Evolutionary conservation across 2,329 filamentous ascomycete genomes (phyloP).

Genomic region (Colletotrichum scovillei): DNA sequence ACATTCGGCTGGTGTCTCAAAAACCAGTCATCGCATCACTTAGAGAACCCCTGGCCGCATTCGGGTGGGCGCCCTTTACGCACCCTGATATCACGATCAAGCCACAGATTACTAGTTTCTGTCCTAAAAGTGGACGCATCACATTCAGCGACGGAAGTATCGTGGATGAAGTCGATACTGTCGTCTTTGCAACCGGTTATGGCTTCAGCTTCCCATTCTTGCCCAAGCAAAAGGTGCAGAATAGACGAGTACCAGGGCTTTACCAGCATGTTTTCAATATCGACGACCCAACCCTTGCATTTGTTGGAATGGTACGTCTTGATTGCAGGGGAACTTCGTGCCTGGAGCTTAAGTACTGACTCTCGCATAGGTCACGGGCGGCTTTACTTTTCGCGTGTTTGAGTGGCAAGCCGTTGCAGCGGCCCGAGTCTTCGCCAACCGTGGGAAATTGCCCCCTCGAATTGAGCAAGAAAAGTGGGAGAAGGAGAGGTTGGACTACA

Average conservation of each 20-base stretch:
- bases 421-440: neutral
- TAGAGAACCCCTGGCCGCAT: neutral
- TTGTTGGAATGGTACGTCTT: neutral
- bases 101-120: neutral
- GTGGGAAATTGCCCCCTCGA: neutral
- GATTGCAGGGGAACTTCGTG: no score
- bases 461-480: neutral
- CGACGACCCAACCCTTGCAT: neutral
- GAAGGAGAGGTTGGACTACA: neutral
- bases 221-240: neutral
- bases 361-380: neutral
- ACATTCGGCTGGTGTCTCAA: neutral
- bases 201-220: neutral
- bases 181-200: neutral
- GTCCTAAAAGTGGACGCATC: neutral
- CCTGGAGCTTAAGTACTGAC: neutral
- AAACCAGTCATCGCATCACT: neutral
- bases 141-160: neutral
- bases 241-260: neutral
- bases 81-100: neutral
- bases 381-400: neutral
- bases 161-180: neutral
- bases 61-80: neutral
- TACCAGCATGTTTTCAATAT: neutral
- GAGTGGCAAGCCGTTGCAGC: neutral